Evolutionary conservation across 805 yeast genomes (phyloP).

Genomic region (Kodamaea nitidulidarum): DNA sequence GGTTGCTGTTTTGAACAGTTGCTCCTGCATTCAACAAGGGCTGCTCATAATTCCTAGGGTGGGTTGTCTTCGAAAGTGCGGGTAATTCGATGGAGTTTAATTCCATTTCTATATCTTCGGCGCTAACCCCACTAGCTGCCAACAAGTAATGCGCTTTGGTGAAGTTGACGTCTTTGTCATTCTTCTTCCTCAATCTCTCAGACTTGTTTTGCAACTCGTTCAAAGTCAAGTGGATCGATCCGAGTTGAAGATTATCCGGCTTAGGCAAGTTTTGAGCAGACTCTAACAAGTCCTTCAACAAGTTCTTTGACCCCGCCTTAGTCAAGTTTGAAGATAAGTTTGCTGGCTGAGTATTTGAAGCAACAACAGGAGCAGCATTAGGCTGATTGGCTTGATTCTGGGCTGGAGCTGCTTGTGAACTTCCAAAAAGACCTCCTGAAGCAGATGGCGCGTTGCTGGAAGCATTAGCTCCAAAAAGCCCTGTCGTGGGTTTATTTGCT

Average conservation of each 20-base stretch:
- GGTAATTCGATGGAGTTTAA: conserved; percentile 16
- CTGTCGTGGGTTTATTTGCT: background rate
- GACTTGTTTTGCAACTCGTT: conserved; percentile 73
- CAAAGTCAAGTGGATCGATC: conserved; percentile 75
- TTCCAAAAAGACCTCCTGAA: background rate
- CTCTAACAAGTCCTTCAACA: conserved; percentile 70
- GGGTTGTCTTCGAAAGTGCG: conserved; percentile 11
- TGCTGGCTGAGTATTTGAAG: background rate
- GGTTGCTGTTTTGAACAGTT: conserved; percentile 21
- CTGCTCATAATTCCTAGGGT: background rate
- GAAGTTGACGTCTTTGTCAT: conserved; percentile 35
- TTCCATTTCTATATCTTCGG: conserved; percentile 16
- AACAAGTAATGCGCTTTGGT: conserved; percentile 83
- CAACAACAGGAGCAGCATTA: conserved; percentile 5
- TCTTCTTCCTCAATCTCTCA: conserved; percentile 42
- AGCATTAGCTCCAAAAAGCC: conserved; percentile 9
- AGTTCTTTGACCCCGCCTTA: conserved; percentile 11
- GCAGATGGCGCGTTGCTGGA: background rate
- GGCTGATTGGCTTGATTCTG: background rate
- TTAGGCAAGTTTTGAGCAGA: conserved; percentile 73
- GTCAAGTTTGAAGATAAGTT: background rate
- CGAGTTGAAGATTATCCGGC: conserved; percentile 56
- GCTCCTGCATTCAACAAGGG: background rate
- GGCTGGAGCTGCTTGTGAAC: too few relatives aligned
- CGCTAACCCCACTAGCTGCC: conserved; percentile 75